These are phyloP conservation scores for Leptographium procerum DNA, from an alignment of 2,329 filamentous ascomycete species.

Conservation along the genomic window DNA sequence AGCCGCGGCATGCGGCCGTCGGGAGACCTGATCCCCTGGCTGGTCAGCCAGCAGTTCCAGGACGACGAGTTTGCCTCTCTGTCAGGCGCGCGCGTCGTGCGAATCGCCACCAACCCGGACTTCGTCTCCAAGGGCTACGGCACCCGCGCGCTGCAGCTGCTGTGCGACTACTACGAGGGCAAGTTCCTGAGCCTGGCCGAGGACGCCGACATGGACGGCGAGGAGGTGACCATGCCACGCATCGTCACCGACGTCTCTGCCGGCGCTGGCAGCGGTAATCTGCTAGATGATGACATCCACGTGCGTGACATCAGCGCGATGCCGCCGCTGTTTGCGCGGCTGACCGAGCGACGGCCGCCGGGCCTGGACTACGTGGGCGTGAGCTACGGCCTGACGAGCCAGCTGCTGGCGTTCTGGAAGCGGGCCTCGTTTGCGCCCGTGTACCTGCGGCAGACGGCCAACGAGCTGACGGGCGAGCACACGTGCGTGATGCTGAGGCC, in stretches of 20 bases:
- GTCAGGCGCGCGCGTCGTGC: slow-evolving; percentile 82
- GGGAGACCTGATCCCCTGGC: slow-evolving; percentile 93
- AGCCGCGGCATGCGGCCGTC: slow-evolving; percentile 80
- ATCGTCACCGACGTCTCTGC: slow-evolving; percentile 49
- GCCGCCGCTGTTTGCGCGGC: slow-evolving; percentile 83
- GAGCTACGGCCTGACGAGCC: slow-evolving; percentile 79
- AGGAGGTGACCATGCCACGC: slow-evolving; percentile 20
- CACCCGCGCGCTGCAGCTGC: slow-evolving; percentile 72
- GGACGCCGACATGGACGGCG: slow-evolving; percentile 29
- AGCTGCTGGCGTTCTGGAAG: slow-evolving; percentile 96
- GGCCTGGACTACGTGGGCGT: slow-evolving; percentile 88
- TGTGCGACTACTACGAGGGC: slow-evolving; percentile 88
- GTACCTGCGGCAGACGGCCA: slow-evolving; percentile 86
- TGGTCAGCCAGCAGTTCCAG: slow-evolving; percentile 95
- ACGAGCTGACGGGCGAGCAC: slow-evolving; percentile 93
- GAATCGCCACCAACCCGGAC: slow-evolving; percentile 93
- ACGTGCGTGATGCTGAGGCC: slow-evolving; percentile 95
- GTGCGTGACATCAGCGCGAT: slow-evolving; percentile 83
- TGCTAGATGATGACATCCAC: slow-evolving; percentile 79
- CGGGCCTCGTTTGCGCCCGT: slow-evolving; percentile 75
- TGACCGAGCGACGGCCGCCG: slow-evolving; percentile 71
- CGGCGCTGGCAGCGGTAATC: slow-evolving; percentile 25
- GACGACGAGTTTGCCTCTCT: slow-evolving; percentile 92
- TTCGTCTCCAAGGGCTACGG: slow-evolving; percentile 91
- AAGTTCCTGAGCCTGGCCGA: slow-evolving; percentile 82